Evolutionary conservation across 306 rosid species (phyloP), one percentile per base, ranked within the genome.

Genomic region (Heteromeles arbutifolia): DNA sequence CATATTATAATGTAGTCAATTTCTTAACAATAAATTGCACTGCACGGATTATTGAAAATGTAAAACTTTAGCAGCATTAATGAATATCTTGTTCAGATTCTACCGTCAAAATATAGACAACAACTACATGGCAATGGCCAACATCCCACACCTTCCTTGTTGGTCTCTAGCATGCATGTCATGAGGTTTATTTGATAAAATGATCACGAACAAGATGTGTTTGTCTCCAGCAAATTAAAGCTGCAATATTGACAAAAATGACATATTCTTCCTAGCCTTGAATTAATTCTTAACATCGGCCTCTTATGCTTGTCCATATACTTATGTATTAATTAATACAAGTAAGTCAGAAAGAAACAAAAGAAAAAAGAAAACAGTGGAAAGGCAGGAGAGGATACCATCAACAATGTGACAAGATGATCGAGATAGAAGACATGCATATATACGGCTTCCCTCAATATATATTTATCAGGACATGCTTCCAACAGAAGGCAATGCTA

Each of bases 131-230:
- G 80, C 79, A 79, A 79, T 56, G 64, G 17, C 89, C 81, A 90
- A 90, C 93, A 92, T 87, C 82, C 82, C 92, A 86, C 88, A 45
- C 86, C 82, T 68, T 54, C 77, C 79, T 80, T 74, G 79, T 72
- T 84, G 28, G 58, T 68, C 69, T 25, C 28, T 86, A 75, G 12
- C 8, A 22, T 77, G 12, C 8, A 22, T 75, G 13, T 8, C 85
- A 81, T 77, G 82, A 43, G 77, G 52, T 85, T 79, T 72, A 61
- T 48, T 74, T 74, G 74, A n/a, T 82, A 80, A 76, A 79, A 76
- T 82, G 77, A 84, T 87, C 82, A 84, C 83, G 80, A 88, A 77
- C 88, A 88, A 82, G 72, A 80, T 84, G 77, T 86, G 87, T 86
- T 86, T 90, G 87, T 86, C 90, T 82, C 79, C 83, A 80, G 91